These are phyloP conservation scores for Colletotrichum nymphaeae DNA, from an alignment of 2,329 filamentous ascomycete genomes.

Conservation along the genomic window DNA sequence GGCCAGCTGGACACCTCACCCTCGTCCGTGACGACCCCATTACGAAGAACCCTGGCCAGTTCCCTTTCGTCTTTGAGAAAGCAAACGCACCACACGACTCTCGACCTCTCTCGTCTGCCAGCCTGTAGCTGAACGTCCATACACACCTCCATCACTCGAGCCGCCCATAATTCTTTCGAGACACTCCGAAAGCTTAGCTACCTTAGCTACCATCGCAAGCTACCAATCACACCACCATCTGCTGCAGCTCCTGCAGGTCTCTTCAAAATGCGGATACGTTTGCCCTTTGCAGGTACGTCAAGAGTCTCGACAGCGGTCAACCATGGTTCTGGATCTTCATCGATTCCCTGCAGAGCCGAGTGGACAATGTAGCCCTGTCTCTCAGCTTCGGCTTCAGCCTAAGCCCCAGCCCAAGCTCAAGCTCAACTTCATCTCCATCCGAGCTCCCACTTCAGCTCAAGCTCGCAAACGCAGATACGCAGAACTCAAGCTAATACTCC, in stretches of 20 bases:
- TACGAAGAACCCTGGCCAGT: conserved; percentile 16
- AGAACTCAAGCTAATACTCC: conserved; percentile 23
- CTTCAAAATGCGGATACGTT: conserved; percentile 80
- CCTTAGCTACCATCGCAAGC: conserved; percentile 8
- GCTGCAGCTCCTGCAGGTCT: conserved; percentile 28
- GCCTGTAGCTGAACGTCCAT: neutral
- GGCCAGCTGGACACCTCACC: conserved; percentile 28
- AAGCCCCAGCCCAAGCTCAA: neutral
- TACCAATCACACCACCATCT: conserved; percentile 19
- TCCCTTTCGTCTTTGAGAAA: neutral
- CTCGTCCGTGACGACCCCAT: conserved; percentile 33
- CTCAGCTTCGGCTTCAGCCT: neutral
- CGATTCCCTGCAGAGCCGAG: conserved; percentile 9
- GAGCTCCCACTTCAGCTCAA: conserved; percentile 6
- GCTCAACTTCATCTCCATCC: neutral
- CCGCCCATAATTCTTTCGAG: neutral
- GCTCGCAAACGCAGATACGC: neutral
- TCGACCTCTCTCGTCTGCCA: neutral
- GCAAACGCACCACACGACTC: neutral
- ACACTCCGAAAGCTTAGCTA: neutral
- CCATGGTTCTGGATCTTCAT: conserved; percentile 14
- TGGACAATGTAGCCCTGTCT: neutral
- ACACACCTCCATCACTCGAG: neutral
- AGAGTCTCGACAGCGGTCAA: conserved; percentile 4
- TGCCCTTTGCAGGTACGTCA: conserved; percentile 84